Evolutionary conservation across 352 stramenopile genomes (phyloP).

Genomic region (Phytophthora macrochlamydospora): DNA sequence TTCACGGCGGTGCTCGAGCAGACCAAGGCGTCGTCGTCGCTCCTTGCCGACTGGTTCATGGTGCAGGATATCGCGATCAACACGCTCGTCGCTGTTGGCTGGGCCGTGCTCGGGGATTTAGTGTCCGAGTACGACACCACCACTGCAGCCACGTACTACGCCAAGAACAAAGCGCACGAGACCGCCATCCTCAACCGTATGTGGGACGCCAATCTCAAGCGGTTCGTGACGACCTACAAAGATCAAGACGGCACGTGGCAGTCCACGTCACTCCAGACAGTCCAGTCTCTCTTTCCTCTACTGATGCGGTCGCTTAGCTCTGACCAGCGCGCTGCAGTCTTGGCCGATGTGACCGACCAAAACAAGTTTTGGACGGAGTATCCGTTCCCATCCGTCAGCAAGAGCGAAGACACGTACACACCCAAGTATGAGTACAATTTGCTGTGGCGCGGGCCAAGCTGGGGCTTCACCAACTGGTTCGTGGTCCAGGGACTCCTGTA

Average conservation of each 20-base stretch:
- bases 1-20: slow-evolving; percentile 24
- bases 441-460: slow-evolving; percentile 24
- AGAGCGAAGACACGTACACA: slow-evolving; percentile 26
- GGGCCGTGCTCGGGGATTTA: slow-evolving; percentile 21
- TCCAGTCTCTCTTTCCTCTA: slow-evolving; percentile 24
- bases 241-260: slow-evolving; percentile 31
- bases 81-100: slow-evolving; percentile 24
- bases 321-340: slow-evolving; percentile 12
- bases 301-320: slow-evolving; percentile 22
- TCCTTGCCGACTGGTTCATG: slow-evolving; percentile 25
- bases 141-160: slow-evolving; percentile 23
- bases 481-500: slow-evolving; percentile 27
- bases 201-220: slow-evolving; percentile 19
- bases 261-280: slow-evolving; percentile 21
- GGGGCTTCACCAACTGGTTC: slow-evolving; percentile 31
- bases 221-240: slow-evolving; percentile 30
- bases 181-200: slow-evolving; percentile 17
- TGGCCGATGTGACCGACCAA: slow-evolving; percentile 22
- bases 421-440: slow-evolving; percentile 29
- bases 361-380: slow-evolving; percentile 28
- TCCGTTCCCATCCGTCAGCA: slow-evolving; percentile 24
- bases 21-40: slow-evolving; percentile 18
- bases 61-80: slow-evolving; percentile 33
- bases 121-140: slow-evolving; percentile 18
- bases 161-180: slow-evolving; percentile 20